Conservation (phyloP, 2,329 filamentous ascomycete genomes). For the Chaetoscypha palmicola region DNA sequence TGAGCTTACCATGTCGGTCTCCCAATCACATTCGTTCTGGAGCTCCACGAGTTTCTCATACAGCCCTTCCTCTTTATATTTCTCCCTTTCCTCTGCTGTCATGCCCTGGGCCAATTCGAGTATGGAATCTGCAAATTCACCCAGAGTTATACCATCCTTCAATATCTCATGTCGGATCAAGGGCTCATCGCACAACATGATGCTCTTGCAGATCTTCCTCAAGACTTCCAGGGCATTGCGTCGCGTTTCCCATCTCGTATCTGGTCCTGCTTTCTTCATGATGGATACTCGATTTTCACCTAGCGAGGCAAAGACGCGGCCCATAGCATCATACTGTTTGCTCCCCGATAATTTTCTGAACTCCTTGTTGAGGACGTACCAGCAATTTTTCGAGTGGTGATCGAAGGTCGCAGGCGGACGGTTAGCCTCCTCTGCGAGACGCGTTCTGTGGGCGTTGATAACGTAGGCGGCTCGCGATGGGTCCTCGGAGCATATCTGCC, state of each 20-base stretch:
- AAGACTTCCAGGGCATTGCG: conserved; percentile 13
- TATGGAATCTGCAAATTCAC: conserved; percentile 11
- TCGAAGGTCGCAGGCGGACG: conserved; percentile 10
- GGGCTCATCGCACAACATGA: conserved; percentile 13
- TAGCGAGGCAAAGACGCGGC: conserved; percentile 1
- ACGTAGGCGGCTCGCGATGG: conserved; percentile 2
- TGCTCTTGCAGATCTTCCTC: conserved; percentile 17
- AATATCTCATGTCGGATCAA: conserved; percentile 15
- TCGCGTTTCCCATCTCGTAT: conserved; percentile 10
- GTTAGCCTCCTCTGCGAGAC: conserved; percentile 3
- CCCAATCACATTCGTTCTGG: conserved; percentile 13
- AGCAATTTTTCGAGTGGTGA: conserved; percentile 11
- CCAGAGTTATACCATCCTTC: conserved; percentile 15
- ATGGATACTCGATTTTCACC: background rate
- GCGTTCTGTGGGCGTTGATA: conserved; percentile 1
- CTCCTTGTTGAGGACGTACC: conserved; percentile 12
- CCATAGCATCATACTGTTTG: conserved; percentile 8
- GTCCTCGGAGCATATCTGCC: conserved; percentile 8
- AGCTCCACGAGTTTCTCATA: conserved; percentile 14
- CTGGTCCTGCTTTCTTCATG: conserved; percentile 7
- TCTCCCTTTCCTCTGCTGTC: conserved; percentile 11
- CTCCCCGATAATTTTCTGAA: conserved; percentile 7
- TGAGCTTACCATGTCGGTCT: conserved; percentile 4
- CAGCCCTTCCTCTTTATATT: conserved; percentile 14
- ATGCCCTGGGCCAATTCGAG: conserved; percentile 8